These are phyloP conservation scores for Microdochium bolleyi DNA, from an alignment of 2,329 filamentous ascomycete species.

Conservation along the genomic window DNA sequence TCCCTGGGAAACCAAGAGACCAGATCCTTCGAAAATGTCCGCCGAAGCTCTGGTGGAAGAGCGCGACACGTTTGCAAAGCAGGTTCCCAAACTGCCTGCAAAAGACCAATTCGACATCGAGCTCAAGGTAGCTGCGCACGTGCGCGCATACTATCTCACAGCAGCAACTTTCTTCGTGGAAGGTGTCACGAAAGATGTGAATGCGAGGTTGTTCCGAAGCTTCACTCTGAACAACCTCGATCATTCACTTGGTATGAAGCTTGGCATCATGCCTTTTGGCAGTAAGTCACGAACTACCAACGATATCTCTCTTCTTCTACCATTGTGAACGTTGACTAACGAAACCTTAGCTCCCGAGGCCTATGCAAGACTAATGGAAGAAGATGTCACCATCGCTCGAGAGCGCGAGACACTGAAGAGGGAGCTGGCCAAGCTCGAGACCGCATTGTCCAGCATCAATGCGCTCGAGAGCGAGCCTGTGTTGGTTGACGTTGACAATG, in stretches of 20 bases:
- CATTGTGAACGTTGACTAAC: not conserved
- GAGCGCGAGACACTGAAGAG: constrained; percentile 31
- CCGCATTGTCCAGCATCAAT: constrained; percentile 36
- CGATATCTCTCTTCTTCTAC: not conserved
- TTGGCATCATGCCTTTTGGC: constrained; percentile 12
- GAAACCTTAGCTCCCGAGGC: constrained; percentile 11
- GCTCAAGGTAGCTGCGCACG: constrained; percentile 52
- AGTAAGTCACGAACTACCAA: constrained; percentile 14
- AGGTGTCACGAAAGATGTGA: constrained; percentile 23
- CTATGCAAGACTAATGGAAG: constrained; percentile 38
- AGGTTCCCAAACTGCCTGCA: constrained; percentile 36
- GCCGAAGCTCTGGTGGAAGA: constrained; percentile 39
- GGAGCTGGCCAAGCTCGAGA: constrained; percentile 36
- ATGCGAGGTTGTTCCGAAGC: constrained; percentile 16
- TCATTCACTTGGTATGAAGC: constrained; percentile 14
- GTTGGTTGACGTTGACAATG: constrained; percentile 8
- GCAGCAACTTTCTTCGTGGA: constrained; percentile 60
- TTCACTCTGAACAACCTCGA: constrained; percentile 14
- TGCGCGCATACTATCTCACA: constrained; percentile 62
- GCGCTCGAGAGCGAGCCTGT: constrained; percentile 27
- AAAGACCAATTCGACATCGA: constrained; percentile 52
- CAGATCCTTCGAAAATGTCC: constrained; percentile 28
- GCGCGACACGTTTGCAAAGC: constrained; percentile 27
- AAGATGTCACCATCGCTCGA: constrained; percentile 33
- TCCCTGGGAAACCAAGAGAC: constrained; percentile 23